These are phyloP conservation scores for Endoconidiophora laricicola DNA, from an alignment of 2,329 filamentous ascomycete genomes.

Conservation along the genomic window DNA sequence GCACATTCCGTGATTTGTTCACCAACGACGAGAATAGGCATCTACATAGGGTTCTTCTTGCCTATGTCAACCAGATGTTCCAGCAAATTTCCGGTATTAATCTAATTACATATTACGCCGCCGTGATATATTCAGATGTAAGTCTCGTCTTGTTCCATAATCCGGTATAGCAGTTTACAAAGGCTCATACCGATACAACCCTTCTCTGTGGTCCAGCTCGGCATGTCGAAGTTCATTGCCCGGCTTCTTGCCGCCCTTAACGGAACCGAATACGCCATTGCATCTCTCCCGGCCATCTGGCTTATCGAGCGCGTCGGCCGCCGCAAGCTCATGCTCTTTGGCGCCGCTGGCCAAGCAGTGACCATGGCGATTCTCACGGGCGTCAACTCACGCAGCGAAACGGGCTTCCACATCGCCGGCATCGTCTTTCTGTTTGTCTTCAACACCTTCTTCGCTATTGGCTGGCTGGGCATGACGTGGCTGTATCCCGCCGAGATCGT, in stretches of 20 bases:
- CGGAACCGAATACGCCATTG: conserved; percentile 39
- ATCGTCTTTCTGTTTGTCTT: conserved; percentile 54
- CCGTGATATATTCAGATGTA: conserved; percentile 34
- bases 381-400: conserved; percentile 21
- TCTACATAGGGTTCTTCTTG: conserved; percentile 39
- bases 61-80: conserved; percentile 45
- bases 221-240: conserved; percentile 36
- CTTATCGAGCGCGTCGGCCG: conserved; percentile 51
- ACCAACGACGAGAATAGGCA: conserved; percentile 34
- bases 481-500: conserved; percentile 51
- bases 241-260: conserved; percentile 27
- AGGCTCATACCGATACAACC: no score
- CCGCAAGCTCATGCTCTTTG: conserved; percentile 56
- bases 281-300: conserved; percentile 25
- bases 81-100: conserved; percentile 49
- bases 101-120: conserved; percentile 46
- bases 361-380: conserved; percentile 43
- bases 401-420: conserved; percentile 38
- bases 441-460: conserved; percentile 35
- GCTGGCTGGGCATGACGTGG: conserved; percentile 33
- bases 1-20: conserved; percentile 40
- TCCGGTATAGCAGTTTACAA: no score
- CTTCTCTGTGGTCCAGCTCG: conserved; percentile 14
- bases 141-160: not conserved
- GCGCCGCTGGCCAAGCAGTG: conserved; percentile 39